Percentiles rank a stretch among this genome's conserved stretches.
Conservation (phyloP, 2,329 filamentous ascomycete species). For the Ophiocordyceps robertsii region DNA sequence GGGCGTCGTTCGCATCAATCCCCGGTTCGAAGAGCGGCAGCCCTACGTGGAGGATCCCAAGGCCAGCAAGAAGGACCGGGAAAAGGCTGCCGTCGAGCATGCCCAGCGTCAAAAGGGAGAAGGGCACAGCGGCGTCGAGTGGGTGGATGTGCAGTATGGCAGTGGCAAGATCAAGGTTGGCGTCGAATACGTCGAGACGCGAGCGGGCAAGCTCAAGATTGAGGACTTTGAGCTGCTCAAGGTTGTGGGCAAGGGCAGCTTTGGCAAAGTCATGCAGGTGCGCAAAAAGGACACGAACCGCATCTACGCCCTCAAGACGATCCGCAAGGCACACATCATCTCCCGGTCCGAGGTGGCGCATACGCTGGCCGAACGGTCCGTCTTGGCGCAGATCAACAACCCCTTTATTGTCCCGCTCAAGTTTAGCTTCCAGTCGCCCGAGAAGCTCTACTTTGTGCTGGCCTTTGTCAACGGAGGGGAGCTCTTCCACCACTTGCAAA, state of each 20-base stretch:
- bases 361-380: slow-evolving; percentile 92
- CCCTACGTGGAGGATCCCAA: slow-evolving; percentile 66
- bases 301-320: slow-evolving; percentile 98
- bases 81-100: slow-evolving; percentile 60
- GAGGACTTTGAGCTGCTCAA: slow-evolving; percentile 96
- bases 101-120: slow-evolving; percentile 32
- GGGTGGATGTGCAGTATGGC: slow-evolving; percentile 83
- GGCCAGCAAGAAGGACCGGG: slow-evolving; percentile 72
- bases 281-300: slow-evolving; percentile 94
- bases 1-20: slow-evolving; percentile 78
- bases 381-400: slow-evolving; percentile 98
- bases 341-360: slow-evolving; percentile 95
- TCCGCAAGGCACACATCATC: slow-evolving; percentile 98
- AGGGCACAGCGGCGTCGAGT: slow-evolving; percentile 67
- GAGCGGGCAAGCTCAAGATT: slow-evolving; percentile 78
- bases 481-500: slow-evolving; percentile 92
- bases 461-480: slow-evolving; percentile 98
- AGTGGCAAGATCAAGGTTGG: slow-evolving; percentile 81
- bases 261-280: slow-evolving; percentile 99
- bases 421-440: slow-evolving; percentile 97
- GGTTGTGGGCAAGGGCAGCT: slow-evolving; percentile 95
- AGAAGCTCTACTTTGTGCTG: slow-evolving; percentile 93
- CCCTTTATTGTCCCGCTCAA: slow-evolving; percentile 98
- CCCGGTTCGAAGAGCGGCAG: slow-evolving; percentile 74
- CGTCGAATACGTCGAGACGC: slow-evolving; percentile 90